These are phyloP conservation scores for Sicyos baderoa DNA, from an alignment of 306 rosid species.

Conservation along the genomic window DNA sequence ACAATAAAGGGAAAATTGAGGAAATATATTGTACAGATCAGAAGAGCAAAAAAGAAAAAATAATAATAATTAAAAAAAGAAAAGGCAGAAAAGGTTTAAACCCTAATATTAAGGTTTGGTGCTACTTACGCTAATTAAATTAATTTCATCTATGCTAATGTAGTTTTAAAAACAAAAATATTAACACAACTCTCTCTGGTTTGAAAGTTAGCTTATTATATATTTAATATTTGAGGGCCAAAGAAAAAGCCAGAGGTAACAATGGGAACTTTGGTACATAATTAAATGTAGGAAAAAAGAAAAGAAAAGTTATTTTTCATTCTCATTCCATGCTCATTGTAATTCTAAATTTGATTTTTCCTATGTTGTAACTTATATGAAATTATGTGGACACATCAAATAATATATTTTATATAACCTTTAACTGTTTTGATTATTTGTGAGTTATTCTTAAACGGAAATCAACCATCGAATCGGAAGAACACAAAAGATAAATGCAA, in stretches of 20 bases:
- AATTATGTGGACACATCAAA: background rate
- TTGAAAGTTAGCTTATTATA: background rate
- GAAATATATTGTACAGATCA: conserved; percentile 33
- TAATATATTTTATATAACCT: too few species aligned
- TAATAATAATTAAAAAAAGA: too few species aligned
- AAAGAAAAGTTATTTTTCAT: background rate
- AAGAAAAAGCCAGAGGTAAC: background rate
- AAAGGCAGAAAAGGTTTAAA: too few species aligned
- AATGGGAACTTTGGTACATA: too few species aligned
- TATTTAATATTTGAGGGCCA: background rate
- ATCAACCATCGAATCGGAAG: too few species aligned
- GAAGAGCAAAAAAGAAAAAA: conserved; percentile 15
- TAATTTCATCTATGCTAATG: background rate
- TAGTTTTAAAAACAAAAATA: too few species aligned
- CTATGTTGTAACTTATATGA: background rate
- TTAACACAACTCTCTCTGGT: too few species aligned
- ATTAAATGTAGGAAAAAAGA: background rate
- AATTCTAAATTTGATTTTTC: background rate
- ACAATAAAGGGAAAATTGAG: background rate
- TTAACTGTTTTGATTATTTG: too few species aligned
- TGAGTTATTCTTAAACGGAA: too few species aligned
- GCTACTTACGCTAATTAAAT: background rate
- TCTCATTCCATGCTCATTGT: background rate
- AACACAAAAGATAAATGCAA: too few species aligned
- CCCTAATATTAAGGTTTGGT: too few species aligned